Evolutionary conservation across 306 rosid species (phyloP).

Genomic region (Fagus crenata): DNA sequence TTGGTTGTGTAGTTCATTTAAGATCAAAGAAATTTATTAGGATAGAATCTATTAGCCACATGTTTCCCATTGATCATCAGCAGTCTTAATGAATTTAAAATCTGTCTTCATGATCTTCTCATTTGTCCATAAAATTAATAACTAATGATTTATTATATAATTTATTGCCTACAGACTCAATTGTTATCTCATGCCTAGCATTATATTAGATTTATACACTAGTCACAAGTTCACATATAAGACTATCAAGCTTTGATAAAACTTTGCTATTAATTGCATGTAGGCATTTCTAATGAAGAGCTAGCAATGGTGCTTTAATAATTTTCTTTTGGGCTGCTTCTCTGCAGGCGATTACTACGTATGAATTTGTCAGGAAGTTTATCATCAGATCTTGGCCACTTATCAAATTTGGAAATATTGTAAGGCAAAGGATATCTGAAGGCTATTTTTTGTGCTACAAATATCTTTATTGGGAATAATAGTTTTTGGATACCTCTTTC

Average conservation of each 20-base stretch:
- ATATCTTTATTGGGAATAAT: neutral
- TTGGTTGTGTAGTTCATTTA: neutral
- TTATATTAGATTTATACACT: neutral
- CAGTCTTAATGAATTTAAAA: neutral
- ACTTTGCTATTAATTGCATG: neutral
- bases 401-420: conserved; percentile 43
- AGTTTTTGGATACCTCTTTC: neutral
- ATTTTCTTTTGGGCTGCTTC: neutral
- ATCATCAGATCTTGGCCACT: conserved; percentile 51
- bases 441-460: neutral
- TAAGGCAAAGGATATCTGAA: conserved; percentile 25
- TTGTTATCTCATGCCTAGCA: neutral
- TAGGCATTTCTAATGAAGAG: neutral
- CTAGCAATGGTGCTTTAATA: neutral
- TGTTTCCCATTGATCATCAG: neutral
- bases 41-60: neutral
- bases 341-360: conserved; percentile 43
- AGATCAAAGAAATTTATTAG: neutral
- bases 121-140: neutral
- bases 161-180: neutral
- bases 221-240: neutral
- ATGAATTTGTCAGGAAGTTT: conserved; percentile 47
- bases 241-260: conserved; percentile 2
- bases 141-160: neutral
- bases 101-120: neutral